Evolutionary conservation across 179 eudicot species (phyloP), one percentile per base, ranked within the genome.

Genomic region (Beta macrorhiza): DNA sequence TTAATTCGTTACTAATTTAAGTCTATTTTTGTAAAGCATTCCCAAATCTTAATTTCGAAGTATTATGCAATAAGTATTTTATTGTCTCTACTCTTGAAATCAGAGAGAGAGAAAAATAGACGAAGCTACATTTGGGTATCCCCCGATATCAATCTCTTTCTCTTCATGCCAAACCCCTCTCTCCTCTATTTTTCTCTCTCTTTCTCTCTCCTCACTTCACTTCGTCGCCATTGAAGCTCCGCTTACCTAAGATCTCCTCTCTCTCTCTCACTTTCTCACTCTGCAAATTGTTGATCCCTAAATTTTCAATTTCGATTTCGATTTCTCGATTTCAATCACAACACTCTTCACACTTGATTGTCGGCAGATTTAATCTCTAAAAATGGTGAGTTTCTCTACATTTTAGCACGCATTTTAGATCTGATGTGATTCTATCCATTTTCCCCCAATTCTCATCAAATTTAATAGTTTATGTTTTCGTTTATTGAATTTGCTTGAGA

Each of bases 301-400:
- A 17, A 1, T 47, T 7, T 29, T 63, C 70, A 32, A 44, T 57
- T 75, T 37, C 53, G 57, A 55, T 67, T 75, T 57, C 16, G 8
- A 20, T 82, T 68, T 72, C 0, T 49, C 53, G 53, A 49, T 49
- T 9, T 15, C 63, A 58, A 4, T 4, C 7, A 17, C 63, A 16
- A 7, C 14, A 8, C 59, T 62, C 15, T 45, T 62, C 15, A 16
- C 69, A 55, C 63, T 63, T 8, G 67, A 56, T 75, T 69, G 20
- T 84, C 63, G 68, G 63, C 57, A 67, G 37, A 52, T 59, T 70
- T 61, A 10, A 29, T 81, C 81, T 32, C 25, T 78, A 59, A 85
- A 69, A 70, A 85, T 85, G 87, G 87, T 85, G 75, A 74, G 80
- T 78, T 55, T 69, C 63, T 61, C 74, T 29, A 29, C 76, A 68